These are phyloP conservation scores for Tolypocladium pustulatum DNA, from an alignment of 2,329 filamentous ascomycete species.

Conservation along the genomic window DNA sequence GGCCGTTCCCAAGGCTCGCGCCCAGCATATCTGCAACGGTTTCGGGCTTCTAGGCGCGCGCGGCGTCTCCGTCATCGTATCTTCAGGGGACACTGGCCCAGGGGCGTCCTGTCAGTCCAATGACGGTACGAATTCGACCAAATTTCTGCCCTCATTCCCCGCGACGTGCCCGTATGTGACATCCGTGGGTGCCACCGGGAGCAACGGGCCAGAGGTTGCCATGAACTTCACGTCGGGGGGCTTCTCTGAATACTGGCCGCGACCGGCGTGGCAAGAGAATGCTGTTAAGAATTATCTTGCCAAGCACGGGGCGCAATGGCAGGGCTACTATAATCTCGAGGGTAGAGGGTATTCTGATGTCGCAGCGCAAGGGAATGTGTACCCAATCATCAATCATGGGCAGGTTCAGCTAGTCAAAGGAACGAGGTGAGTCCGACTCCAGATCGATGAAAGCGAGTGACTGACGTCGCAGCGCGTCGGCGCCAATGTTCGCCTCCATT, in stretches of 20 bases:
- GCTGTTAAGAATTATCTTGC: slow-evolving; percentile 34
- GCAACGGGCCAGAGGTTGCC: slow-evolving; percentile 37
- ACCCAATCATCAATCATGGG: slow-evolving; percentile 22
- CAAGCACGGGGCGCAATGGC: slow-evolving; percentile 37
- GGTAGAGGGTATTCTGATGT: slow-evolving; percentile 55
- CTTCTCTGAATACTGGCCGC: slow-evolving; percentile 35
- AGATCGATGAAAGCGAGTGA: not conserved
- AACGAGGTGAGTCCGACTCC: slow-evolving; percentile 16
- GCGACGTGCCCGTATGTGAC: slow-evolving; percentile 50
- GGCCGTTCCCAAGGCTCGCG: slow-evolving; percentile 47
- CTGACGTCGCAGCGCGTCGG: slow-evolving; percentile 34
- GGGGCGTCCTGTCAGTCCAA: slow-evolving; percentile 25
- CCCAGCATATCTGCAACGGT: slow-evolving; percentile 37
- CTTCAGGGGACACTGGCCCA: slow-evolving; percentile 45
- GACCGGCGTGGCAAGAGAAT: slow-evolving; percentile 32
- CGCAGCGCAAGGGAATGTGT: slow-evolving; percentile 36
- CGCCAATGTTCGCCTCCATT: slow-evolving; percentile 52
- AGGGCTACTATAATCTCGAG: slow-evolving; percentile 27
- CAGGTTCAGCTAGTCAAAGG: slow-evolving; percentile 12
- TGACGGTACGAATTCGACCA: slow-evolving; percentile 19
- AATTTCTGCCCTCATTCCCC: slow-evolving; percentile 24
- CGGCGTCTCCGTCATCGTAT: slow-evolving; percentile 56
- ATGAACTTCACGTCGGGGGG: slow-evolving; percentile 41
- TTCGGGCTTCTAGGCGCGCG: slow-evolving; percentile 56
- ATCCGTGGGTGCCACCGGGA: slow-evolving; percentile 47